These are phyloP conservation scores for Rubus parviflorus DNA, from an alignment of 306 rosid genomes.

Conservation along the genomic window DNA sequence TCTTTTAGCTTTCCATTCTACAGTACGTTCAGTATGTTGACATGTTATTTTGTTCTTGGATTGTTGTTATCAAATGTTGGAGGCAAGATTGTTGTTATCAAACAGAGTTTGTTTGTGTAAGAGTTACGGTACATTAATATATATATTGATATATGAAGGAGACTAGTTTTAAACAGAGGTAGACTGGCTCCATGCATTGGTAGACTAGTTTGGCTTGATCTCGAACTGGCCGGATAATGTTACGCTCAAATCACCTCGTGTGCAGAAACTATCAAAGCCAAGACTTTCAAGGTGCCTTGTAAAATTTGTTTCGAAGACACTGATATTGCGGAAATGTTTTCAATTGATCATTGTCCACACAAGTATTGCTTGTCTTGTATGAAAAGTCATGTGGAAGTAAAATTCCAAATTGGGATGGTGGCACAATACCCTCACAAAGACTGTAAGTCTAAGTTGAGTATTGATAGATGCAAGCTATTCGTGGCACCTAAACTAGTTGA, in stretches of 20 bases:
- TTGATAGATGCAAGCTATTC: slow-evolving; percentile 57
- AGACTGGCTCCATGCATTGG: too few relatives aligned
- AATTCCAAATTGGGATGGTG: slow-evolving; percentile 53
- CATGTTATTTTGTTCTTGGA: too few relatives aligned
- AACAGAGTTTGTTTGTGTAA: too few relatives aligned
- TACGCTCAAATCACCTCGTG: slow-evolving; percentile 29
- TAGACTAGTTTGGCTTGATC: too few relatives aligned
- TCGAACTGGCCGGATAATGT: too few relatives aligned
- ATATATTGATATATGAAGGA: too few relatives aligned
- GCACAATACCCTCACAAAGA: slow-evolving; percentile 63
- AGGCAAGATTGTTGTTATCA: too few relatives aligned
- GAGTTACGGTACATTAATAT: too few relatives aligned
- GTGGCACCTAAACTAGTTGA: slow-evolving; percentile 50
- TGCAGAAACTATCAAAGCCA: slow-evolving; percentile 33
- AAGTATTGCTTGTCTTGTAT: slow-evolving; percentile 68
- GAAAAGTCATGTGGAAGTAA: slow-evolving; percentile 71
- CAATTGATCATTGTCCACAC: slow-evolving; percentile 63
- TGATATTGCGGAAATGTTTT: slow-evolving; percentile 43
- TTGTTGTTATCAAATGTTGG: too few relatives aligned
- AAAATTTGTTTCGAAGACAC: slow-evolving; percentile 70
- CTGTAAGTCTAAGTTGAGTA: slow-evolving; percentile 48
- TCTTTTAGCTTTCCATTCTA: too few relatives aligned
- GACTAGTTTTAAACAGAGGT: too few relatives aligned
- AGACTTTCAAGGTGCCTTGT: slow-evolving; percentile 44
- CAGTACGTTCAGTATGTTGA: too few relatives aligned